Base-by-base conservation (phyloP, 1,284 basidiomycete species). In the Sanghuangporus sanghuang region DNA sequence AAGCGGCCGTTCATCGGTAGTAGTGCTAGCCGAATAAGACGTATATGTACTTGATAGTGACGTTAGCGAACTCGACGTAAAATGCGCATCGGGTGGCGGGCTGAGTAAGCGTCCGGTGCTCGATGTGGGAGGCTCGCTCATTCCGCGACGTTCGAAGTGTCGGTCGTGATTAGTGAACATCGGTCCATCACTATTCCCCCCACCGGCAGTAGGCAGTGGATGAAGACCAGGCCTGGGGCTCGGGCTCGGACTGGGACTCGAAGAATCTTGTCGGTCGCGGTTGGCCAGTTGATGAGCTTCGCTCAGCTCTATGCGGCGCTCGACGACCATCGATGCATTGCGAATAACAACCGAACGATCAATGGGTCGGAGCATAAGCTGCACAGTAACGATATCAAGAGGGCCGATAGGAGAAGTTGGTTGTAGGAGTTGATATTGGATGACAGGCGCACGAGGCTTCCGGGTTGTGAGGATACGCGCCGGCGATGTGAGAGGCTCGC, bases 381-480 rank as follows among this genome's bases (percentile, higher is more conserved):
- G 71, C 59, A 76, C 70, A 63, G 77, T 75, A 64, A 79, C 69
- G 53, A 77, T 69, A 67, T 79, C 78, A 53, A 70, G 71, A 16
- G 78, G 78, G 16, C 77, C 78, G 59, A 78, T 68, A 11, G 77
- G 73, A 52, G 68, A 67, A n/a, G 71, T 66, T n/a, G 78, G 77
- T 5, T 74, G 71, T 58, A 72, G 70, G 50, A 79, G 66, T 64
- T 72, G 72, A 68, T 77, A 79, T 55, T 72, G 73, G 57, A 75
- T 68, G 46, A 73, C 66, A 40, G 75, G 74, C n/a, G 72, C 71
- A 52, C 73, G 71, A 11, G 72, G 71, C 56, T 75, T 74, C 65
- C 49, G 69, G 44, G 73, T 72, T 64, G 66, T 3, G 80, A 81
- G 53, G 73, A 69, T 32, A 76, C 50, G 54, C 27, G 58, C 32